Percentiles rank a stretch among this genome's conserved stretches.
These are phyloP conservation scores for Pythium oligandrum DNA, from an alignment of 352 stramenopile genomes.

Conservation along the genomic window DNA sequence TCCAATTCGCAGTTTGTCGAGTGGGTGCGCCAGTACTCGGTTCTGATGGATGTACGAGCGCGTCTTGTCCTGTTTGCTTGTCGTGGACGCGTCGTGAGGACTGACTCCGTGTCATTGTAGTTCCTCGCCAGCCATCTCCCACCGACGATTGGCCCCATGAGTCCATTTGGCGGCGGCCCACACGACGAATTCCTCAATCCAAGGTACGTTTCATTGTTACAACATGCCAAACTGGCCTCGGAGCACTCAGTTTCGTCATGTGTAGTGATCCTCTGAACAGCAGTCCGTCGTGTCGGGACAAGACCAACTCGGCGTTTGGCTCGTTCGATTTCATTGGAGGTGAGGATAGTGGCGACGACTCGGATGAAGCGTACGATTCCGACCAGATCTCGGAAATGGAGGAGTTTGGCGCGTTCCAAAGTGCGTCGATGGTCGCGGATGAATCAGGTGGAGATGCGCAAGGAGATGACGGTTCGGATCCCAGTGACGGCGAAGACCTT, in stretches of 20 bases:
- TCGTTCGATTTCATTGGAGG: conserved; percentile 84
- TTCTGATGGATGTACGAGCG: conserved; percentile 52
- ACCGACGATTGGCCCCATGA: conserved; percentile 25
- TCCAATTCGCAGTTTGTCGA: conserved; percentile 64
- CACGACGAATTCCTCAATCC: conserved; percentile 31
- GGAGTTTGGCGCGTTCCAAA: conserved; percentile 49
- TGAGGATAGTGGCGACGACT: conserved; percentile 79
- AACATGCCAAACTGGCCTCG: too few species aligned
- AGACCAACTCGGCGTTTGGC: conserved; percentile 34
- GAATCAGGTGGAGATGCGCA: background rate
- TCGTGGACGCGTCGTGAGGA: background rate
- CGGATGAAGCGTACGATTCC: conserved; percentile 69
- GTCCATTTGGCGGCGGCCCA: conserved; percentile 27
- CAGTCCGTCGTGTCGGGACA: conserved; percentile 60
- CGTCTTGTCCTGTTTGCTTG: background rate
- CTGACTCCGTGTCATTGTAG: conserved; percentile 10
- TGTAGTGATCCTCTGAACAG: conserved; percentile 66
- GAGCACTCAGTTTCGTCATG: background rate
- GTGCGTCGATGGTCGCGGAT: conserved; percentile 21
- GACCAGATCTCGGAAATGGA: conserved; percentile 73
- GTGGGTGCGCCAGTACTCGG: conserved; percentile 66
- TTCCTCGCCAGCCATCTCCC: conserved; percentile 47
- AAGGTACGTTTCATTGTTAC: background rate
- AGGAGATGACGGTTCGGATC: conserved; percentile 5
- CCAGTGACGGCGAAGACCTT: conserved; percentile 10